These are phyloP conservation scores for Saprolegnia diclina DNA, from an alignment of 352 stramenopile species.

Conservation along the genomic window DNA sequence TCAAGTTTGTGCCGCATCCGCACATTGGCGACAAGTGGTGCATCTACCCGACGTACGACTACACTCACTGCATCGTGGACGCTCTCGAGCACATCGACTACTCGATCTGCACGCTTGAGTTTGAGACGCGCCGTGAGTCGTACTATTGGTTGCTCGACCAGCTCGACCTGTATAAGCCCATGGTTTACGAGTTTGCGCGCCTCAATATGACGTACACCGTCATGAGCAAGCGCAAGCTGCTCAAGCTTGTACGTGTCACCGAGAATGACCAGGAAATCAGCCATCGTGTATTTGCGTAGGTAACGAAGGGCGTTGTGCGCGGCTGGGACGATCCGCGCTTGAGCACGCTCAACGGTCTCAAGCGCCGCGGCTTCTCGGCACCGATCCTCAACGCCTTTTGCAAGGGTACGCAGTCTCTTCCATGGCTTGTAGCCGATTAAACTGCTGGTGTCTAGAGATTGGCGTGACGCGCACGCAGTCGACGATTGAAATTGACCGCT, in stretches of 20 bases:
- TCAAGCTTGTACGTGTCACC: conserved; percentile 77
- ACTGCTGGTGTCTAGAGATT: conserved; percentile 32
- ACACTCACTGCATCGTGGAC: conserved; percentile 98
- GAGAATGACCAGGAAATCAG: not conserved
- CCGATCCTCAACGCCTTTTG: conserved; percentile 86
- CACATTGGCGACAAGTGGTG: conserved; percentile 97
- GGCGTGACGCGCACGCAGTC: conserved; percentile 82
- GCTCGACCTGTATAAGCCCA: conserved; percentile 94
- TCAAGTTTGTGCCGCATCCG: conserved; percentile 97
- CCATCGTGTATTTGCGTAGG: not conserved
- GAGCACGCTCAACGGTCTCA: conserved; percentile 94
- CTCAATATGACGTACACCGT: conserved; percentile 98
- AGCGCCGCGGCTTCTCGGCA: conserved; percentile 76
- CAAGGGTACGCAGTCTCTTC: conserved; percentile 35
- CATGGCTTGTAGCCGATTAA: not conserved
- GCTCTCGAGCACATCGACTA: conserved; percentile 99
- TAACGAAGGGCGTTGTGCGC: conserved; percentile 90
- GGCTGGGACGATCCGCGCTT: conserved; percentile 96
- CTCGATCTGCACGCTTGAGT: conserved; percentile 99
- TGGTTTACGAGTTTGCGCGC: conserved; percentile 95
- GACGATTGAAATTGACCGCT: conserved; percentile 78
- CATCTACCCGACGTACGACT: conserved; percentile 99
- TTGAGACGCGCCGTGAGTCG: conserved; percentile 96
- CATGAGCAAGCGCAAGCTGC: conserved; percentile 97
- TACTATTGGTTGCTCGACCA: conserved; percentile 99